Evolutionary conservation across 257 asterid genomes (phyloP), one percentile per base, ranked within the genome.

Genomic region (Linaria vulgaris): DNA sequence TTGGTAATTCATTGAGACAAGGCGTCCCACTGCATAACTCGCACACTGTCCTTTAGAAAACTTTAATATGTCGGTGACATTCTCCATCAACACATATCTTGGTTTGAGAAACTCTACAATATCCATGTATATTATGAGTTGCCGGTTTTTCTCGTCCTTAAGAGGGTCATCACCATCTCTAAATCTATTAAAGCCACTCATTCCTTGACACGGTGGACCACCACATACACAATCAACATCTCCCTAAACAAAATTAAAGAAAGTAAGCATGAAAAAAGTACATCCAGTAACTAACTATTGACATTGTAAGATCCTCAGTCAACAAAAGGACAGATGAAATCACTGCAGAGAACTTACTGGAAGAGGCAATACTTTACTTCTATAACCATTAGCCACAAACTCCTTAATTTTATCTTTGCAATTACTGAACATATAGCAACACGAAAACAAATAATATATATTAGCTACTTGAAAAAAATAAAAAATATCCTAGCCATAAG

Each of bases 171-270:
- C 20, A 59, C 44, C 22, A 44, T 76, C 47, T 60, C 86, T 59
- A 55, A 43, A 81, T 3, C 86, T 69, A 12, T 81, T 81, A 73
- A 75, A 78, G 1, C 86, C 86, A 44, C 86, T 81, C 8, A 81
- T 78, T 20, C 86, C 86, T 70, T 81, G 86, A 63, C 86, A 81
- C 12, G 86, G 86, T 3, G 86, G 86, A 30, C 86, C 86, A 1
- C 86, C 86, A 17, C 86, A 81, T 59, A 81, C n/a, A 39, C 78
- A 76, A 45, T 80, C 85, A 9, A 80, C 79, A 25, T 74, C 82
- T 0, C 85, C 85, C 85, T 80, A 23, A 47, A 3, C 43, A 51
- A 43, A 12, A 59, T 60, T 16, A 1, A 51, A 1, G 15, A 44
- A 39, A 23, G 13, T 20, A 23, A 57, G 1, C 39, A n/a, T 22